Evolutionary conservation across 1,284 basidiomycete species (phyloP).

Genomic region (Hypsizygus ulmarius): DNA sequence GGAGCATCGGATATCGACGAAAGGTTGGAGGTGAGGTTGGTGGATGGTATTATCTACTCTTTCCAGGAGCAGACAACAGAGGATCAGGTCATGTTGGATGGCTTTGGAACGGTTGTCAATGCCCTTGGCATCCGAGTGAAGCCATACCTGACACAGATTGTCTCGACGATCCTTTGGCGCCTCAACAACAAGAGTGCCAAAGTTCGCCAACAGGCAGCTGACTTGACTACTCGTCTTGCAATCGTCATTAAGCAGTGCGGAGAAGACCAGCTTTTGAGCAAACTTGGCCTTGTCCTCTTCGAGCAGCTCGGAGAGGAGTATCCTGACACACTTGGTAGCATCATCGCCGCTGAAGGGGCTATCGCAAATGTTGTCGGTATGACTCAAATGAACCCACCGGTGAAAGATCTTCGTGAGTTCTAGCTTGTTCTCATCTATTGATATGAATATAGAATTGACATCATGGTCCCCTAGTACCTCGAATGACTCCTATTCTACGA

Average conservation of each 20-base stretch:
- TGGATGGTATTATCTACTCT: constrained; percentile 98
- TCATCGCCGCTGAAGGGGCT: constrained; percentile 97
- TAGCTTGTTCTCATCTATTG: constrained; percentile 9
- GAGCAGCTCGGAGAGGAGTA: constrained; percentile 99
- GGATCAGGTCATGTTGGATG: constrained; percentile 98
- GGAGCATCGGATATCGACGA: constrained; percentile 98
- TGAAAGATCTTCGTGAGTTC: constrained; percentile 91
- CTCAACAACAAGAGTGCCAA: constrained; percentile 99
- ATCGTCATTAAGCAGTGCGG: constrained; percentile 99
- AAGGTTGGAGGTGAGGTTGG: constrained; percentile 88
- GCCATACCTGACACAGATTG: constrained; percentile 97
- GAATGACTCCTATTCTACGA: constrained; percentile 98
- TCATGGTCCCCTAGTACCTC: constrained; percentile 65
- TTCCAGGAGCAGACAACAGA: constrained; percentile 99
- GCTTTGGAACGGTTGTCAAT: constrained; percentile 96
- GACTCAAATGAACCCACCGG: constrained; percentile 99
- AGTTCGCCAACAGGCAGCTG: constrained; percentile 98
- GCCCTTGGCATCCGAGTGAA: constrained; percentile 97
- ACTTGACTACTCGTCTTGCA: constrained; percentile 91
- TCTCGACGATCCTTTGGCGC: constrained; percentile 99
- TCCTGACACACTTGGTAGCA: constrained; percentile 96
- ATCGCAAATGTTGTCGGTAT: constrained; percentile 99
- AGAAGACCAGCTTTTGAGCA: constrained; percentile 93
- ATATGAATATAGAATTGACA: constrained; percentile 16
- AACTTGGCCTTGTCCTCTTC: constrained; percentile 95